phyloP scores from a whole-genome alignment of 306 rosid genomes.

The Lathyrus oleraceus region DNA sequence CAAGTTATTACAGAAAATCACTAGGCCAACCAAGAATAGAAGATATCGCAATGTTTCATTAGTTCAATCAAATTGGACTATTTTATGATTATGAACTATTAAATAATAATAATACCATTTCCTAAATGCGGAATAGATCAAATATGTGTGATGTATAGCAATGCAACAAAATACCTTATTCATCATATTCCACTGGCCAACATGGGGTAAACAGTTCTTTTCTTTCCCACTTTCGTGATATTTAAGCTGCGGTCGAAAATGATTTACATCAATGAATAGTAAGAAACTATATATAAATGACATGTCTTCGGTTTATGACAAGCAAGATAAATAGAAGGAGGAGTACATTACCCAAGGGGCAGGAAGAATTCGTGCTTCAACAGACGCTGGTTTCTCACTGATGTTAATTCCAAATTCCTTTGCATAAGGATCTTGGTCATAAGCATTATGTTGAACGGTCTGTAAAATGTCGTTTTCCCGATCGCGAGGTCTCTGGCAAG shows the following conservation, averaged over 20 bases:
- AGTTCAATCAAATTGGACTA: background rate
- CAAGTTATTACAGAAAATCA: conserved; percentile 17
- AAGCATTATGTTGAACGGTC: conserved; percentile 86
- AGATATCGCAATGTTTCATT: background rate
- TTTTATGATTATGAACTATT: background rate
- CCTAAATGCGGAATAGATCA: background rate
- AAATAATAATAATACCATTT: background rate
- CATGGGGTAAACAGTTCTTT: conserved; percentile 95
- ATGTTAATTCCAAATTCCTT: conserved; percentile 89
- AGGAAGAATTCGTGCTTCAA: conserved; percentile 96
- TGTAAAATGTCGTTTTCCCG: conserved; percentile 89
- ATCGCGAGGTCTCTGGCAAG: conserved; percentile 96
- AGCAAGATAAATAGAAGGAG: conserved; percentile 1
- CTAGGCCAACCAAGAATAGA: conserved; percentile 1
- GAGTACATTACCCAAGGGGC: conserved; percentile 85
- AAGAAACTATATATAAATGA: background rate
- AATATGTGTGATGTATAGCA: background rate
- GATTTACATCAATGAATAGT: conserved; percentile 16
- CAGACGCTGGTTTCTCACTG: conserved; percentile 86
- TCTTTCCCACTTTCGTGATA: conserved; percentile 96
- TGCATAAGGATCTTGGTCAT: conserved; percentile 88
- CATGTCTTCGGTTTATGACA: background rate
- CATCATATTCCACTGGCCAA: conserved; percentile 99
- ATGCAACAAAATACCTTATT: conserved; percentile 65
- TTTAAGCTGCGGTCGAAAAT: conserved; percentile 65